Percentiles rank a stretch among this genome's conserved stretches.
Evolutionary conservation across 2,329 filamentous ascomycete genomes (phyloP).

Genomic region (Talaromyces amestolkiae): DNA sequence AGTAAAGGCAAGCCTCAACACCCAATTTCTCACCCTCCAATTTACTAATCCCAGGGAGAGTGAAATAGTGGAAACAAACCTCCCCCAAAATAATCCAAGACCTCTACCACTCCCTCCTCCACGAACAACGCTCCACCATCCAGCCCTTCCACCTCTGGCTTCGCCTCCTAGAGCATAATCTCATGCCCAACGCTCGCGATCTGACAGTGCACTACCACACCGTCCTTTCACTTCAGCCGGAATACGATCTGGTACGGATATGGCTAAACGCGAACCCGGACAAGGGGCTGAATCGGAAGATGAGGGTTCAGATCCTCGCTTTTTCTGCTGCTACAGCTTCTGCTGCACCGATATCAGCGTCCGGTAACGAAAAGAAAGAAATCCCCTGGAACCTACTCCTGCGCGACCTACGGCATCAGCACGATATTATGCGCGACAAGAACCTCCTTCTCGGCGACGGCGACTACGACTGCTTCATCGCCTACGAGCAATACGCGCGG

Average conservation of each 20-base stretch:
- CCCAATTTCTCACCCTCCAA: not conserved
- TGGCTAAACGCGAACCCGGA: slow-evolving; percentile 11
- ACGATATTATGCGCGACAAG: not conserved
- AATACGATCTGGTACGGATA: slow-evolving; percentile 10
- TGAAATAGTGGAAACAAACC: slow-evolving; percentile 9
- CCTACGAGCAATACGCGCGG: slow-evolving; percentile 11
- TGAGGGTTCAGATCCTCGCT: slow-evolving; percentile 14
- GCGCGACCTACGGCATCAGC: slow-evolving; percentile 1
- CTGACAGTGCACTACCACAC: slow-evolving; percentile 13
- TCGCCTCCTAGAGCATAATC: slow-evolving; percentile 14
- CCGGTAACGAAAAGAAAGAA: not conserved
- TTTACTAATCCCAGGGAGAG: not conserved
- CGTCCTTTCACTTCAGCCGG: not conserved
- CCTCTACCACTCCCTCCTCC: slow-evolving; percentile 10
- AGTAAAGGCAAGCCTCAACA: slow-evolving; percentile 3
- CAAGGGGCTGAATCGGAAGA: slow-evolving; percentile 9
- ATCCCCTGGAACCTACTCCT: slow-evolving; percentile 10
- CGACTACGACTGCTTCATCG: slow-evolving; percentile 17
- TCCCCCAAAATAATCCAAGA: slow-evolving; percentile 6
- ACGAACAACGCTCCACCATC: slow-evolving; percentile 7
- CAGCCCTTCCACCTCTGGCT: slow-evolving; percentile 18
- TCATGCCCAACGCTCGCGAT: slow-evolving; percentile 15
- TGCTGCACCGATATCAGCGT: too few relatives aligned
- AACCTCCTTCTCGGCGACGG: slow-evolving; percentile 2
- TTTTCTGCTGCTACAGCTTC: not conserved